Base-by-base conservation (phyloP, 2,329 filamentous ascomycete species). In the Pseudogymnoascus pannorum region DNA sequence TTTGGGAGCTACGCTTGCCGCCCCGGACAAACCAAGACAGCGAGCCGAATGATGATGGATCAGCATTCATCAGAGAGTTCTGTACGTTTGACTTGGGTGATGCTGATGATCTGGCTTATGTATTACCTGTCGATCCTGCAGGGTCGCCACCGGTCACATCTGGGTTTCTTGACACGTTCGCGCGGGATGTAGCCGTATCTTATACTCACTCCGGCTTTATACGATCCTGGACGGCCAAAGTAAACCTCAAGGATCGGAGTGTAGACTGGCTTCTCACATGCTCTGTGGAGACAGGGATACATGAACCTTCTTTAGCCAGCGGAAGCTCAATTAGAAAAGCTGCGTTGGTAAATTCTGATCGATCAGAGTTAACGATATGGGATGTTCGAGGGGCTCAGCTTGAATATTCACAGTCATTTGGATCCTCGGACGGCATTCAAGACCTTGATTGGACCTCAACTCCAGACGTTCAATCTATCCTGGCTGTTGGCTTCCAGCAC, bases 401-500 rank as follows among this genome's bases (percentile, higher is more conserved):
- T 5, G 92, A 97, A 72, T 92, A 90, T 69, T 83, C 89, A 64
- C 84, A 93, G 68, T 81, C 85, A 29, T 94, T 92, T 65, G 82
- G 87, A 65, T 80, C 81, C 11, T 82, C 88, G 63, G 88, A 94
- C 68, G 82, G 81, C 5, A 91, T 97, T 40, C 86, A 88, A 65
- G 92, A 96, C 72, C 82, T 97, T 11, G 92, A 96, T 72, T 97
- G 93, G 93, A 93, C 92, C 0, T 93, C 90, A 2, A 96, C 92
- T 0, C 91, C 91, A 0, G 91, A 96, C 72, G 86, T 86, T 57
- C 91, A 96, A 70, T 93, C 90, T 1, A 92, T 97, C 61, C 78
- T 97, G 18, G 91, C 92, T 1, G 90, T 97, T n/a, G 92, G 92
- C 0, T 96, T 96, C 70, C 87, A 88, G n/a, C 89, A 92, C 66